phyloP scores from a whole-genome alignment of 805 yeast species.

The Saccharomycopsis javanensis region DNA sequence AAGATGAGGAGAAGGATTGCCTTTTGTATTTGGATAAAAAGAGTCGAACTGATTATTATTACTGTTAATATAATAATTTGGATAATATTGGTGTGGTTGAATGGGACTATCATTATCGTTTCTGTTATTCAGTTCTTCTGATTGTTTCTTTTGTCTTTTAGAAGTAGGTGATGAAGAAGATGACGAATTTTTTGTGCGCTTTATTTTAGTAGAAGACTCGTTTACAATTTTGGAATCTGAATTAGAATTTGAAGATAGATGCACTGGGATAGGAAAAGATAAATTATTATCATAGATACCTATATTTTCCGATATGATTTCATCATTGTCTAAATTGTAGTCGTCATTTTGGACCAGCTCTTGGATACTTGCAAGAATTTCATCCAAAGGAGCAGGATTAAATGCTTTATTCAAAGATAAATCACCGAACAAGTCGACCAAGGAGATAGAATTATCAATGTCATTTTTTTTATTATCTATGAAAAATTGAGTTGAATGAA shows the following conservation, averaged over 20 bases:
- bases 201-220: background rate
- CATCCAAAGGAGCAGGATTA: background rate
- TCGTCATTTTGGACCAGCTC: slow-evolving; percentile 1
- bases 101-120: background rate
- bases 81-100: background rate
- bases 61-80: background rate
- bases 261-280: background rate
- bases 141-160: background rate
- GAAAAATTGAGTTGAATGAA: slow-evolving; percentile 14
- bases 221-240: background rate
- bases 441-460: background rate
- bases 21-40: background rate
- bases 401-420: slow-evolving; percentile 9
- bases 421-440: slow-evolving; percentile 3
- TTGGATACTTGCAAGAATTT: slow-evolving; percentile 3
- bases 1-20: background rate
- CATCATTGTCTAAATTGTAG: slow-evolving; percentile 4
- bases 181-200: background rate
- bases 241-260: background rate
- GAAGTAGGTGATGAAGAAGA: background rate
- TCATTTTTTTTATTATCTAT: slow-evolving; percentile 7
- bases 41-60: background rate
- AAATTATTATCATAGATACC: slow-evolving; percentile 6
- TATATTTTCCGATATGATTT: slow-evolving; percentile 2
- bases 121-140: background rate